phyloP scores from a whole-genome alignment of 805 yeast species.

The Nakazawaea holstii region DNA sequence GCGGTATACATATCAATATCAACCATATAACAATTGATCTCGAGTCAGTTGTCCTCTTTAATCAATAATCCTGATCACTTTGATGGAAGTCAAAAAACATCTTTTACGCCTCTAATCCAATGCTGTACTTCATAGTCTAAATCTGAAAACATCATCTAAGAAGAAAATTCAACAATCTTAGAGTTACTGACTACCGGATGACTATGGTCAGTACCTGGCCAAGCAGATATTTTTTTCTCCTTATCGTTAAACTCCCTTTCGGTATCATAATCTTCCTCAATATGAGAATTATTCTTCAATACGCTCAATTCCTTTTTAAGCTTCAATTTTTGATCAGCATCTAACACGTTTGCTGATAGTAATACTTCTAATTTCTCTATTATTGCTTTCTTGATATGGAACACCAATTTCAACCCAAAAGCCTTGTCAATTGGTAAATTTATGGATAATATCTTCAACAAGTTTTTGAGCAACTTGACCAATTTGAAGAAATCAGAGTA shows the following conservation, averaged over 20 bases:
- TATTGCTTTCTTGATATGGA: conserved; percentile 22
- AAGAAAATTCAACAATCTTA: conserved; percentile 1
- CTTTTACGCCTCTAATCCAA: background rate
- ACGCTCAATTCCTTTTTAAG: conserved; percentile 19
- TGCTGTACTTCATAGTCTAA: too few relatives aligned
- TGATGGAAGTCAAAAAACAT: too few relatives aligned
- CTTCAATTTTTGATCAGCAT: conserved; percentile 6
- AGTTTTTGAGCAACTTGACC: conserved; percentile 35
- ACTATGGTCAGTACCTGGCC: conserved; percentile 69
- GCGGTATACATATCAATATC: too few relatives aligned
- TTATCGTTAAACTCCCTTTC: conserved; percentile 13
- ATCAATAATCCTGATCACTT: too few relatives aligned
- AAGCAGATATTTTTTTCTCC: conserved; percentile 35
- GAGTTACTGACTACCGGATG: conserved; percentile 36
- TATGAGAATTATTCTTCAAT: conserved; percentile 17
- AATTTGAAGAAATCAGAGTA: conserved; percentile 28
- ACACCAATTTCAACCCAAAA: conserved; percentile 41
- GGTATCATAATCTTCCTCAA: conserved; percentile 11
- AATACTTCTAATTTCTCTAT: conserved; percentile 21
- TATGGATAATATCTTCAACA: conserved; percentile 34
- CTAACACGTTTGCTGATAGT: conserved; percentile 13
- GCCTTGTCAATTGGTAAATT: conserved; percentile 48
- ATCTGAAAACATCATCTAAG: background rate
- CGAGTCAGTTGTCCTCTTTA: too few relatives aligned
- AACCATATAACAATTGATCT: background rate